Percentiles rank a stretch among this genome's conserved stretches.
phyloP scores from a whole-genome alignment of 495 filamentous ascomycete species.

The Parachaetomium inaequale region DNA sequence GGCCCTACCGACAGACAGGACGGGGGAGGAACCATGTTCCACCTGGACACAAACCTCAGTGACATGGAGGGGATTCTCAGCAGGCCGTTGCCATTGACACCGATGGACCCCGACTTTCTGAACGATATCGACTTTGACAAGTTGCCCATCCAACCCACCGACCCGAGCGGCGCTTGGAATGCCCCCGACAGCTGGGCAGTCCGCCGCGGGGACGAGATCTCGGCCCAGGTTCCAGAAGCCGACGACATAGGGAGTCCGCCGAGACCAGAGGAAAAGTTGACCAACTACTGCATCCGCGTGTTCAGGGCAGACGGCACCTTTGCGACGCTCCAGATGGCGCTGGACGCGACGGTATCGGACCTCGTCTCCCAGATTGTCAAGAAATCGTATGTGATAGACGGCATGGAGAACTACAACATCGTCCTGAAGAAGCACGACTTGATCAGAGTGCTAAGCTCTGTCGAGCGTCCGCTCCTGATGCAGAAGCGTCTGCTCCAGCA shows the following conservation, averaged over 20 bases:
- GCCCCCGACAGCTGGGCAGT: conserved; percentile 94
- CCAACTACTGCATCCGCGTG: conserved; percentile 86
- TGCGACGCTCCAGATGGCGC: conserved; percentile 74
- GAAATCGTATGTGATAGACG: conserved; percentile 88
- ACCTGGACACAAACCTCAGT: conserved; percentile 77
- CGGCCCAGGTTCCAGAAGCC: conserved; percentile 43
- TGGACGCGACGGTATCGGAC: conserved; percentile 80
- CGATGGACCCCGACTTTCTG: conserved; percentile 56
- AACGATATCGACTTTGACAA: conserved; percentile 51
- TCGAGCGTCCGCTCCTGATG: conserved; percentile 82
- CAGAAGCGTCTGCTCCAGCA: conserved; percentile 92
- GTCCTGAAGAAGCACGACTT: conserved; percentile 90
- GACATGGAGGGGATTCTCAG: conserved; percentile 83
- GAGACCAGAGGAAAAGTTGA: conserved; percentile 62
- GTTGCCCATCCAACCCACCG: conserved; percentile 29
- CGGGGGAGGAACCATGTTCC: conserved; percentile 49
- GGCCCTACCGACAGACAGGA: conserved; percentile 44
- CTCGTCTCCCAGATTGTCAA: conserved; percentile 78
- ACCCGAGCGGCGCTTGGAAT: conserved; percentile 61
- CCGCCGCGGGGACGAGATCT: conserved; percentile 60
- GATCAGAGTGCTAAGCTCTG: conserved; percentile 70
- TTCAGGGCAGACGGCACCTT: conserved; percentile 93
- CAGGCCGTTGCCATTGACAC: conserved; percentile 57
- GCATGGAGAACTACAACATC: conserved; percentile 89
- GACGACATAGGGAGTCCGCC: conserved; percentile 60